Evolutionary conservation across 1,139 yeast species (phyloP), one percentile per base, ranked within the genome.

Genomic region (Tardiomyces blankii): DNA sequence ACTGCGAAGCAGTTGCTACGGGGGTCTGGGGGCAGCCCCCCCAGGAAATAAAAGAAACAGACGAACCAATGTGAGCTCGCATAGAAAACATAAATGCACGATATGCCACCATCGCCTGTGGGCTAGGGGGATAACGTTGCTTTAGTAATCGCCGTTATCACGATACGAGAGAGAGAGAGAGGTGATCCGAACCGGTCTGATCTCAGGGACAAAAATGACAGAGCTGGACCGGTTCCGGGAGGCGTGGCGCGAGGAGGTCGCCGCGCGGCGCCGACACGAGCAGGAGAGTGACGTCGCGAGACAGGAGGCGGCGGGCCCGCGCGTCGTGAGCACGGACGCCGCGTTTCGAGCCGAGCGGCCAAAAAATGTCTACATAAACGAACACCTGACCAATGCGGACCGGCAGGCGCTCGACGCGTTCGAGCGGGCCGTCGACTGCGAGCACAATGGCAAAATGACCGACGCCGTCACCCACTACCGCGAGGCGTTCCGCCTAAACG

Each of bases 381-480:
- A n/a, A 5, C n/a, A 14, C 16, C 33, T n/a, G 14, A 27, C 14
- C 27, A 11, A 21, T 1, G 18, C 6, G 8, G 40, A 38, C 18
- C 19, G 12, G n/a, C 44, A 40, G 28, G 95, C 95, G 1, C 64
- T 86, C 41, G 67, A 67, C 25, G 62, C 75, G 25, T 87, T 84
- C 67, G 89, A 83, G 55, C 64, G 68, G 45, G 96, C 89, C 1
- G 77, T 81, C 0, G 78, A 74, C 45, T 80, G 79, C 55, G 96
- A 88, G 63, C 67, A 75, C 25, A 75, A 72, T 44, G 96, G 96
- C 0, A 69, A 78, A 49, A 73, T 88, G 76, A 73, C 85, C 3
- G 96, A 87, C 57, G 96, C 96, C 0, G 79, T 86, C 35, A 75
- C 70, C 40, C 72, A 67, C 51, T 88, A 88, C 64, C 69, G 95